Evolutionary conservation across 805 yeast genomes (phyloP).

Genomic region (Jamesozyma jinghongensis): DNA sequence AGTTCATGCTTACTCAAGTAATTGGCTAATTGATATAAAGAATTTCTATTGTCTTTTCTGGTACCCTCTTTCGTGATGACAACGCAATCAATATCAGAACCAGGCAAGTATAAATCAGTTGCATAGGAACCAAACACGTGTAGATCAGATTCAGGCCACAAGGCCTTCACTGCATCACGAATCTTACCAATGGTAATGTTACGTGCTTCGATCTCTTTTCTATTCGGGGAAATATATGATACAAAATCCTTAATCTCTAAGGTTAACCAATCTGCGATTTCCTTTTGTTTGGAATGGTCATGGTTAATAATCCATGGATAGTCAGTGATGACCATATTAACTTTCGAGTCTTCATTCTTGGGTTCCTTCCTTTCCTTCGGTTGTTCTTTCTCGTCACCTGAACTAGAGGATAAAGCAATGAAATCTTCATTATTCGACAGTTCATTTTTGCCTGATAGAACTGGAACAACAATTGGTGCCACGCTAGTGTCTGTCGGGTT

Average conservation of each 20-base stretch:
- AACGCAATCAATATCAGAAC: conserved; percentile 93
- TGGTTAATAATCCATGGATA: conserved; percentile 72
- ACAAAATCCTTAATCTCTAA: conserved; percentile 79
- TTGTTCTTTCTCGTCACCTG: conserved; percentile 20
- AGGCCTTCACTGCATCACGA: conserved; percentile 39
- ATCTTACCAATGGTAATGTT: conserved; percentile 55
- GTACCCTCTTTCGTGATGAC: conserved; percentile 54
- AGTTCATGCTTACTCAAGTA: conserved; percentile 50
- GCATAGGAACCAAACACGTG: conserved; percentile 93
- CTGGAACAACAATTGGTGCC: conserved; percentile 1
- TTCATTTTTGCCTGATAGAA: background rate
- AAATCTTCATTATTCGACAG: conserved; percentile 31
- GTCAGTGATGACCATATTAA: conserved; percentile 10
- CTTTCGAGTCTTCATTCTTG: conserved; percentile 6
- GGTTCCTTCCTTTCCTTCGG: conserved; percentile 3
- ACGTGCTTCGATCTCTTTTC: conserved; percentile 58
- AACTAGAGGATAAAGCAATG: conserved; percentile 32
- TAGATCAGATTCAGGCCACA: conserved; percentile 75
- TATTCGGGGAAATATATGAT: conserved; percentile 76
- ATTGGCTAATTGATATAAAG: conserved; percentile 64
- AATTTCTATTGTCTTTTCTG: conserved; percentile 46
- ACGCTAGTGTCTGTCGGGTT: conserved; percentile 13
- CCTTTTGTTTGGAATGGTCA: conserved; percentile 68
- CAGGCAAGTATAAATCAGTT: conserved; percentile 86
- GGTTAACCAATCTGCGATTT: conserved; percentile 79